A percentile compares a stretch with the other conserved stretches of the same genome.
Evolutionary conservation across 192 early-diverging fungal species (phyloP).

Genomic region (Jimgerdemannia lactiflua): DNA sequence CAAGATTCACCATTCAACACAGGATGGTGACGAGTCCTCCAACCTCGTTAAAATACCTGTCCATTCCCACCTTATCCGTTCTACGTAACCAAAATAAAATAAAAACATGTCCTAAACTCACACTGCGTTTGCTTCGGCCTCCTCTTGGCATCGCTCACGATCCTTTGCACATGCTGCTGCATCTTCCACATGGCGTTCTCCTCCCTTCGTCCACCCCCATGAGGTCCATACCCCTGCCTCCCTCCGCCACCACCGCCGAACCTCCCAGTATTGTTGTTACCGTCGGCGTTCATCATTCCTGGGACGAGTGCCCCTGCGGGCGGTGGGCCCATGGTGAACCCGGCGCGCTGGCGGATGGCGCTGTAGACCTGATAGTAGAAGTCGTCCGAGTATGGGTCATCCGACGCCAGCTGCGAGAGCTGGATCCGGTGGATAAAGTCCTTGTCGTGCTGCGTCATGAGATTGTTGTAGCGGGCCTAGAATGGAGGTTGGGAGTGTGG

Average conservation of each 20-base stretch:
- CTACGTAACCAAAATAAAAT: slow-evolving; percentile 11
- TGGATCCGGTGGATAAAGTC: slow-evolving; percentile 94
- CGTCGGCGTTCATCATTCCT: slow-evolving; percentile 6
- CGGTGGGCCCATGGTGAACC: slow-evolving; percentile 25
- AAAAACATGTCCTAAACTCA: slow-evolving; percentile 25
- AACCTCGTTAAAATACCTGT: slow-evolving; percentile 1
- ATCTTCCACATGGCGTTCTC: slow-evolving; percentile 66
- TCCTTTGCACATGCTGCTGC: slow-evolving; percentile 95
- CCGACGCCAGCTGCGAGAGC: slow-evolving; percentile 89
- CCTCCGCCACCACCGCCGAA: slow-evolving; percentile 12
- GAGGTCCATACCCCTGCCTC: slow-evolving; percentile 9
- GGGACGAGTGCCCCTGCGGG: slow-evolving; percentile 25
- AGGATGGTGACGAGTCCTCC: background rate
- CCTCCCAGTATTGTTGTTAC: too few species aligned
- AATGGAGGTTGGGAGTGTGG: background rate
- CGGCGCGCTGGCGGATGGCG: slow-evolving; percentile 57
- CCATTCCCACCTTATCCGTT: background rate
- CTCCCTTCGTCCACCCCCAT: slow-evolving; percentile 36
- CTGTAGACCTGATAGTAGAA: slow-evolving; percentile 96
- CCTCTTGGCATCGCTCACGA: slow-evolving; percentile 89
- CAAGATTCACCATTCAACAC: background rate
- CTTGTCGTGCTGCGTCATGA: slow-evolving; percentile 95
- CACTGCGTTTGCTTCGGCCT: slow-evolving; percentile 81
- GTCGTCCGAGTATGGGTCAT: slow-evolving; percentile 91
- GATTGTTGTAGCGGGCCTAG: slow-evolving; percentile 77